Conservation (phyloP, 169 alveolate genomes). For the Cryptosporidium felis region DNA sequence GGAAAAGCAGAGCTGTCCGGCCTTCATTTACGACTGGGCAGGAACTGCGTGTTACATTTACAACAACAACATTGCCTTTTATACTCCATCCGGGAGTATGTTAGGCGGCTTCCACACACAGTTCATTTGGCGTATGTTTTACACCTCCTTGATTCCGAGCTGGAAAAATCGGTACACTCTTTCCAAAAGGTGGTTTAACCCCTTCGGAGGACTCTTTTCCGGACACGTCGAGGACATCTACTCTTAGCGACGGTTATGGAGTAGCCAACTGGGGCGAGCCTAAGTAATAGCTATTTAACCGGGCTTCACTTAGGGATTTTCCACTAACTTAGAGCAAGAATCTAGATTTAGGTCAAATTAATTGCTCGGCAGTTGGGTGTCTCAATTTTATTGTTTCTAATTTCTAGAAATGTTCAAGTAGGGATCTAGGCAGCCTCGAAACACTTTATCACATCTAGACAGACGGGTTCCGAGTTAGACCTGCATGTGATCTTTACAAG, state of each 20-base stretch:
- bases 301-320: no score
- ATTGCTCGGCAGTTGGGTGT: no score
- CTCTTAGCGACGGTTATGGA: no score
- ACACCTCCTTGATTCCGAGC: conserved; percentile 7
- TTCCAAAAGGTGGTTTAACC: conserved; percentile 9
- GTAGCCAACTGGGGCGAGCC: no score
- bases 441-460: conserved; percentile 70
- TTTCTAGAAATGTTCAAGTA: no score
- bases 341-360: no score
- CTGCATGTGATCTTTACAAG: conserved; percentile 76
- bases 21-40: conserved; percentile 72
- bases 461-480: conserved; percentile 67
- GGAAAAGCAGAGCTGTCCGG: conserved; percentile 73
- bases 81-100: conserved; percentile 35
- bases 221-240: background rate
- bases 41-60: conserved; percentile 74
- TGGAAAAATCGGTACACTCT: background rate
- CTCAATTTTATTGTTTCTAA: no score
- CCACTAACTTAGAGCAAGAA: no score
- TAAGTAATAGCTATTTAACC: no score
- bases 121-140: conserved; percentile 26
- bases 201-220: background rate
- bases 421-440: conserved; percentile 64
- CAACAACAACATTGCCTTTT: conserved; percentile 28
- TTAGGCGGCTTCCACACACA: conserved; percentile 32